Percentiles rank a stretch among this genome's conserved stretches.
These are phyloP conservation scores for Dissophora globulifera DNA, from an alignment of 192 early-diverging fungal genomes.

Conservation along the genomic window DNA sequence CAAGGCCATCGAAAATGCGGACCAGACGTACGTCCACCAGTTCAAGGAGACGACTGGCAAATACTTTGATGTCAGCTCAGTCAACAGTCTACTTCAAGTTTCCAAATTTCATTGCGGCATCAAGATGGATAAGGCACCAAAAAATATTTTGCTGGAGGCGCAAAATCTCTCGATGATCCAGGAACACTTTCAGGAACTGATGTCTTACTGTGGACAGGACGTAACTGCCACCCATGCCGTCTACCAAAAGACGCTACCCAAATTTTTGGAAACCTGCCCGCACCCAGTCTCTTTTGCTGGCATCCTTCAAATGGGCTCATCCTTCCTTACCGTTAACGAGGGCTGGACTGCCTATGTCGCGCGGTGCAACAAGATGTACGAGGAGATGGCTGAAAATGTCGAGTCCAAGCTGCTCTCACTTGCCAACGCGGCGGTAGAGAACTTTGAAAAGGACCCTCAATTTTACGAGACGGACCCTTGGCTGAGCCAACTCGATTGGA, in stretches of 20 bases:
- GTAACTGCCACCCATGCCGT: conserved; percentile 81
- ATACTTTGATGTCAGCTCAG: conserved; percentile 69
- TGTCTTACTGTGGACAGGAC: conserved; percentile 91
- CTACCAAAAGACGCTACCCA: conserved; percentile 73
- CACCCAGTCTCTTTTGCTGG: conserved; percentile 96
- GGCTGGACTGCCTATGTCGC: conserved; percentile 82
- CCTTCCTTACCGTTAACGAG: conserved; percentile 83
- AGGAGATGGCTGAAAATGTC: conserved; percentile 60
- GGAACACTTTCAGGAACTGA: conserved; percentile 71
- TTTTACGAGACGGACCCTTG: conserved; percentile 74
- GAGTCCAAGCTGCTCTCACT: conserved; percentile 60
- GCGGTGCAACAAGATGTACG: conserved; percentile 64
- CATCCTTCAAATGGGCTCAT: conserved; percentile 86
- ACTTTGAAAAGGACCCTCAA: conserved; percentile 31
- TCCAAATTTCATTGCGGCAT: conserved; percentile 81
- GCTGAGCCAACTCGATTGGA: conserved; percentile 86
- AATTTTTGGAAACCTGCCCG: conserved; percentile 84
- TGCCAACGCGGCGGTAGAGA: conserved; percentile 56
- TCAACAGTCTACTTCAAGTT: conserved; percentile 84
- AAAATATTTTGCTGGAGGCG: conserved; percentile 72
- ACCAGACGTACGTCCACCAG: conserved; percentile 53
- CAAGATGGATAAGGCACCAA: conserved; percentile 70
- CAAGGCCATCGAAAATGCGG: conserved; percentile 62
- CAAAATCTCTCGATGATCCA: conserved; percentile 31
- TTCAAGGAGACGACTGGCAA: conserved; percentile 56